Evolutionary conservation across 352 stramenopile species (phyloP), one percentile per base, ranked within the genome.

Genomic region (Globisporangium nodosum): DNA sequence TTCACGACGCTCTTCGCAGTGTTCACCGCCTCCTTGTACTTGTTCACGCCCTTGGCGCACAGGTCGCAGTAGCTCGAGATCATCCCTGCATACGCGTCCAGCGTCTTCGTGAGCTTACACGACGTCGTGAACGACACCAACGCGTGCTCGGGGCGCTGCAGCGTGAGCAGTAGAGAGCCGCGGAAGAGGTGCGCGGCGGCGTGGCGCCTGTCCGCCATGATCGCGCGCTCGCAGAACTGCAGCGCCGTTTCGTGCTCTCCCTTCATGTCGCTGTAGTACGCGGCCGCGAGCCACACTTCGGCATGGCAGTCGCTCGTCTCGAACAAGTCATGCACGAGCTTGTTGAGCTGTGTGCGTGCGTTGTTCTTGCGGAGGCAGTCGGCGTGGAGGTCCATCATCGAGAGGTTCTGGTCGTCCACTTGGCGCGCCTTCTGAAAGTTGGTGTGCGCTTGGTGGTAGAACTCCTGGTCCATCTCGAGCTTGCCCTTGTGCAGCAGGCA

Each of bases 181-280:
- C 74, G 78, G 27, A 87, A 68, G 42, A 92, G 69, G 61, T 91
- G 70, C 20, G 78, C 81, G 0, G 74, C 73, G 8, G 79, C 73
- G 50, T 82, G 73, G 42, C 59, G 56, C 42, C 68, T 60, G 33
- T 77, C 55, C 39, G 66, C 66, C 13, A 58, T 31, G 30, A 94
- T 78, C 21, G 85, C 78, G 21, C 80, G 74, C 39, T 94, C 81
- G 24, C 70, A 85, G 49, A 92, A 83, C 63, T 92, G 78, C 21
- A 92, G 54, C 3, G 85, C 85, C 7, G 69, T 74, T 45, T 91
- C 77, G 51, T 78, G 64, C 49, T 94, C 85, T 20, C 69, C 75
- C 49, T 91, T 94, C 51, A 90, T 64, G 16, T 90, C 80, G 37
- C 74, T 85, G 52, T 87, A 87, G 52, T 83, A 91, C 24, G 78